phyloP scores from a whole-genome alignment of 2,329 filamentous ascomycete genomes.

The Botryotinia narcissicola region DNA sequence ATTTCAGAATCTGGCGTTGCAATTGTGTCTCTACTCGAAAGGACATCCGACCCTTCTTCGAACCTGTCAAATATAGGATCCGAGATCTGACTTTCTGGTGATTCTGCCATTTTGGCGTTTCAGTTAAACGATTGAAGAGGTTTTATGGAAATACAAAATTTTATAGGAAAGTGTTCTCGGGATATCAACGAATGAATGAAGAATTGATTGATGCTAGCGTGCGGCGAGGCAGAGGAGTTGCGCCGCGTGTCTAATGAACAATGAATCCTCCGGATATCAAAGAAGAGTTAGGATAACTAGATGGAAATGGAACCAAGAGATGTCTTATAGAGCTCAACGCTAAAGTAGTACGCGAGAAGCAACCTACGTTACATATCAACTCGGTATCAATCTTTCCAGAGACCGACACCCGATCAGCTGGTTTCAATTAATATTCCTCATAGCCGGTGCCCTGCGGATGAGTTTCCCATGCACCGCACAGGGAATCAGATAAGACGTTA shows the following conservation, averaged over 20 bases:
- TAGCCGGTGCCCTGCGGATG: constrained; percentile 34
- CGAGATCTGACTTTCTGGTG: constrained; percentile 30
- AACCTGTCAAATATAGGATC: constrained; percentile 34
- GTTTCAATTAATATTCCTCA: constrained; percentile 32
- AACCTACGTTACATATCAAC: constrained; percentile 2
- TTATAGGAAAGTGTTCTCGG: not conserved
- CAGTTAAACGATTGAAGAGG: not conserved
- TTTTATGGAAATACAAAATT: not conserved
- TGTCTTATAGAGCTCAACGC: constrained; percentile 16
- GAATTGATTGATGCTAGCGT: not conserved
- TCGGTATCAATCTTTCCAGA: constrained; percentile 12
- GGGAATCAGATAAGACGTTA: constrained; percentile 21
- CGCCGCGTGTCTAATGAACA: not conserved
- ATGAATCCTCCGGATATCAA: not conserved
- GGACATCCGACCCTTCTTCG: constrained; percentile 29
- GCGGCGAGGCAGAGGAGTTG: not conserved
- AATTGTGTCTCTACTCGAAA: constrained; percentile 30
- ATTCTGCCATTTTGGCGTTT: constrained; percentile 24
- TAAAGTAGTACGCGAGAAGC: not conserved
- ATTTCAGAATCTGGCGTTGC: constrained; percentile 35
- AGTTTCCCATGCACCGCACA: constrained; percentile 29
- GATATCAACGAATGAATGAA: not conserved
- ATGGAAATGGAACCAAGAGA: not conserved
- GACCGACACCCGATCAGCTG: constrained; percentile 30
- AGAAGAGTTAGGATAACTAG: not conserved